A percentile compares a stretch with the other conserved stretches of the same genome.
Conservation (phyloP, 257 asterid genomes). For the Verbascum thapsus region DNA sequence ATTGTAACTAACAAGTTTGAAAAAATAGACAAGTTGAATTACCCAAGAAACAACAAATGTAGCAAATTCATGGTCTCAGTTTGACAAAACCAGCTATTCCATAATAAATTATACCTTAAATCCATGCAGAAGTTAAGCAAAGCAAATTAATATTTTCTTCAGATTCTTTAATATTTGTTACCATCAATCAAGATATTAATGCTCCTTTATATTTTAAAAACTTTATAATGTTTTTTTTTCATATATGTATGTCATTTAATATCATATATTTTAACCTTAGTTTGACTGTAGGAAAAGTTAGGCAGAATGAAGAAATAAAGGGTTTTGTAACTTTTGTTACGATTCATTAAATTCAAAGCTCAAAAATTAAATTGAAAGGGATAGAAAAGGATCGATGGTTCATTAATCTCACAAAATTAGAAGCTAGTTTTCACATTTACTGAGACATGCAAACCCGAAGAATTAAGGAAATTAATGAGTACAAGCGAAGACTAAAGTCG, state of each 20-base stretch:
- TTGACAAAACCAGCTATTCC: constrained; percentile 28
- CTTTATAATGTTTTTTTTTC: too few relatives aligned
- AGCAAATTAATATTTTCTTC: constrained; percentile 2
- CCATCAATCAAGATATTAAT: background rate
- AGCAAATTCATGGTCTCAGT: constrained; percentile 12
- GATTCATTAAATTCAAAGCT: background rate
- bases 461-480: constrained; percentile 7
- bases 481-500: too few relatives aligned
- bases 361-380: constrained; percentile 18
- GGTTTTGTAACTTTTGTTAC: background rate
- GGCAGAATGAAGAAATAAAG: background rate
- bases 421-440: background rate
- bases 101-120: constrained; percentile 22
- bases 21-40: constrained; percentile 17
- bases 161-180: background rate
- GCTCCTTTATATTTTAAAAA: background rate
- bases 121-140: constrained; percentile 14
- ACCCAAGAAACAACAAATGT: constrained; percentile 8
- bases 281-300: constrained; percentile 1
- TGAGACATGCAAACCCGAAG: constrained; percentile 6
- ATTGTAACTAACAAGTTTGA: constrained; percentile 8
- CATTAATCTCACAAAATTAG: constrained; percentile 18
- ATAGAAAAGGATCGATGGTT: constrained; percentile 2
- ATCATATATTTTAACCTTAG: too few relatives aligned
- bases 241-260: too few relatives aligned